Evolutionary conservation across 768 basidiomycete genomes (phyloP).

Genomic region (Panaeolus cyanescens): DNA sequence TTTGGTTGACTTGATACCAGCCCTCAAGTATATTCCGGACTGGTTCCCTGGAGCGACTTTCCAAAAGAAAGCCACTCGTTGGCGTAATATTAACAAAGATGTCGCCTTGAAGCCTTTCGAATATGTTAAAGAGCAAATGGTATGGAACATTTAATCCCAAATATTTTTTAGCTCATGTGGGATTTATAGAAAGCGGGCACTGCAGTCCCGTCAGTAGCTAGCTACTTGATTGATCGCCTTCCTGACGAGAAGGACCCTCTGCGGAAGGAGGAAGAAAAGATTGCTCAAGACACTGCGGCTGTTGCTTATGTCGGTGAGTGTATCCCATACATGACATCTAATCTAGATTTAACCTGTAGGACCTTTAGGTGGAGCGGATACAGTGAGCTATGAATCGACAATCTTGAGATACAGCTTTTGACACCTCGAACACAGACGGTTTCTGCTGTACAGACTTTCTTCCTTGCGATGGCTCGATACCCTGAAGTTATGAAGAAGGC

Average conservation of each 20-base stretch:
- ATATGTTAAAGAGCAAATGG: constrained; percentile 49
- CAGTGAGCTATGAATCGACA: constrained; percentile 13
- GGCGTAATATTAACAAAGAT: constrained; percentile 36
- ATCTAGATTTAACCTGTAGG: constrained; percentile 41
- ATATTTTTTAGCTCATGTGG: not conserved
- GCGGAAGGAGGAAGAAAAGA: constrained; percentile 20
- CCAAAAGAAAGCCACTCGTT: constrained; percentile 43
- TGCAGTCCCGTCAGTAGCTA: constrained; percentile 43
- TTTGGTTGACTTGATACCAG: constrained; percentile 43
- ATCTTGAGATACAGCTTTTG: not conserved
- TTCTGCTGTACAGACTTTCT: constrained; percentile 46
- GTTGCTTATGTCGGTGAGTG: constrained; percentile 17
- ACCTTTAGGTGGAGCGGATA: constrained; percentile 48
- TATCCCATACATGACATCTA: constrained; percentile 23
- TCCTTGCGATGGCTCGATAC: constrained; percentile 46
- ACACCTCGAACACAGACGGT: constrained; percentile 42
- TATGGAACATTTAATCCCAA: constrained; percentile 18
- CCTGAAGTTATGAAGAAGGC: constrained; percentile 52
- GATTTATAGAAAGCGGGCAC: constrained; percentile 38
- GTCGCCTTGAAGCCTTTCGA: constrained; percentile 46
- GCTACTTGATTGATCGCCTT: constrained; percentile 9
- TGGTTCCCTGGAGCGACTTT: constrained; percentile 62
- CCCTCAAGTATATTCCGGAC: constrained; percentile 49
- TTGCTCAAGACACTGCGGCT: constrained; percentile 15
- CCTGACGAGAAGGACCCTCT: constrained; percentile 18